A percentile compares a stretch with the other conserved stretches of the same genome.
These are phyloP conservation scores for Colletotrichum cereale DNA, from an alignment of 2,329 filamentous ascomycete species.

Conservation along the genomic window DNA sequence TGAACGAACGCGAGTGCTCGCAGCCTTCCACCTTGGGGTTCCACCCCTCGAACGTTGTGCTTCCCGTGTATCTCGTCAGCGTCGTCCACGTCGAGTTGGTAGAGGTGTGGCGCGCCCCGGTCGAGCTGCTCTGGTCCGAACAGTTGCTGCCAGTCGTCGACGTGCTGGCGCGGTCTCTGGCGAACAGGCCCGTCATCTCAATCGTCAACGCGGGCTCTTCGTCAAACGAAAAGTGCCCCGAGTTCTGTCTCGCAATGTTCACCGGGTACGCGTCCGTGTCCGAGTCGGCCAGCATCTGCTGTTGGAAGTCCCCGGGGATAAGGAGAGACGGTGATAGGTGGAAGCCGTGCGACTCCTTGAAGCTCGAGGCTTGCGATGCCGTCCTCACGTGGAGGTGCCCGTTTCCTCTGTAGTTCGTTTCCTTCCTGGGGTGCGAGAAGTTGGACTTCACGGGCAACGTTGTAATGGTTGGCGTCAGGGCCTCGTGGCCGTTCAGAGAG, in stretches of 20 bases:
- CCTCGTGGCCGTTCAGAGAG: constrained; percentile 58
- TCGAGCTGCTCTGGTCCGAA: constrained; percentile 61
- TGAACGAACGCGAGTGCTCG: constrained; percentile 49
- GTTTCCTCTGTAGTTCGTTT: constrained; percentile 48
- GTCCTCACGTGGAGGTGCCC: constrained; percentile 52
- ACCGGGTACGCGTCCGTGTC: constrained; percentile 45
- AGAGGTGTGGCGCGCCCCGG: constrained; percentile 65
- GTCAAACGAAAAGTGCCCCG: constrained; percentile 50
- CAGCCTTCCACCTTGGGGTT: constrained; percentile 47
- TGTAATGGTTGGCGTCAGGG: constrained; percentile 57
- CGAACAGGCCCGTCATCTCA: constrained; percentile 49
- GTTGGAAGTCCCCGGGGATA: constrained; percentile 70
- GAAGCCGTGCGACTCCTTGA: constrained; percentile 71
- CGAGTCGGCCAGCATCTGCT: constrained; percentile 57
- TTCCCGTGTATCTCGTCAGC: constrained; percentile 66
- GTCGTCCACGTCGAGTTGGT: constrained; percentile 66
- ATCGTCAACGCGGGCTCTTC: constrained; percentile 52
- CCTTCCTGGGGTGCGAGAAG: constrained; percentile 63
- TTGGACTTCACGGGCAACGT: constrained; percentile 57
- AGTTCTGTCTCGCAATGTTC: constrained; percentile 50
- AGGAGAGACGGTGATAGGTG: constrained; percentile 72
- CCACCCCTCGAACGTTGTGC: constrained; percentile 56
- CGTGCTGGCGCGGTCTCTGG: constrained; percentile 63
- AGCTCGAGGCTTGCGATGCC: constrained; percentile 64
- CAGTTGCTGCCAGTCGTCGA: constrained; percentile 66